phyloP scores from a whole-genome alignment of 2,329 filamentous ascomycete species.

The Botrytis cinerea region DNA sequence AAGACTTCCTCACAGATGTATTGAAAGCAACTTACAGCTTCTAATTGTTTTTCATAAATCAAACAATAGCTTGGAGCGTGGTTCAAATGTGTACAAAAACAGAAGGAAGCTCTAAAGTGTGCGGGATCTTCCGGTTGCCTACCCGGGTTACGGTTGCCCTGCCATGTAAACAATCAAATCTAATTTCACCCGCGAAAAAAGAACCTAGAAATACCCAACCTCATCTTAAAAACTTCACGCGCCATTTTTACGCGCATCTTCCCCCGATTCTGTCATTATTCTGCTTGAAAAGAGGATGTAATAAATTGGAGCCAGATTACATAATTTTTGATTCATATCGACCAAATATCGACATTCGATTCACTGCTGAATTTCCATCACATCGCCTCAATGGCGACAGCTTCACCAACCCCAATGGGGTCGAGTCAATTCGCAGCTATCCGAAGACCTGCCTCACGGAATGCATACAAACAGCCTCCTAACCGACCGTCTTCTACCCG shows the following conservation, averaged over 20 bases:
- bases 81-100: not conserved
- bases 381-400: slow-evolving; percentile 49
- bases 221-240: slow-evolving; percentile 6
- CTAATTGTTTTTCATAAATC: not conserved
- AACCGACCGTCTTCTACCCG: slow-evolving; percentile 46
- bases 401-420: slow-evolving; percentile 58
- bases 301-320: slow-evolving; percentile 30
- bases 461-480: slow-evolving; percentile 53
- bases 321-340: slow-evolving; percentile 24
- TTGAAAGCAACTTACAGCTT: too few species aligned
- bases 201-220: not conserved
- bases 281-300: slow-evolving; percentile 30
- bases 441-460: slow-evolving; percentile 55
- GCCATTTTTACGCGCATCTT: slow-evolving; percentile 34
- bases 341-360: slow-evolving; percentile 20
- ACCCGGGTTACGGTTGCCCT: not conserved
- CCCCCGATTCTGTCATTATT: slow-evolving; percentile 27
- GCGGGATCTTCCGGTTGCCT: slow-evolving; percentile 1
- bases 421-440: slow-evolving; percentile 50
- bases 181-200: slow-evolving; percentile 3
- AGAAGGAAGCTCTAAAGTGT: not conserved
- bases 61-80: not conserved
- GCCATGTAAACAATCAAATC: slow-evolving; percentile 14
- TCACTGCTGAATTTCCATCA: slow-evolving; percentile 1
- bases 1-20: not conserved